These are phyloP conservation scores for Dothideomycetes sp. DNA, from an alignment of 2,329 filamentous ascomycete species.

Conservation along the genomic window DNA sequence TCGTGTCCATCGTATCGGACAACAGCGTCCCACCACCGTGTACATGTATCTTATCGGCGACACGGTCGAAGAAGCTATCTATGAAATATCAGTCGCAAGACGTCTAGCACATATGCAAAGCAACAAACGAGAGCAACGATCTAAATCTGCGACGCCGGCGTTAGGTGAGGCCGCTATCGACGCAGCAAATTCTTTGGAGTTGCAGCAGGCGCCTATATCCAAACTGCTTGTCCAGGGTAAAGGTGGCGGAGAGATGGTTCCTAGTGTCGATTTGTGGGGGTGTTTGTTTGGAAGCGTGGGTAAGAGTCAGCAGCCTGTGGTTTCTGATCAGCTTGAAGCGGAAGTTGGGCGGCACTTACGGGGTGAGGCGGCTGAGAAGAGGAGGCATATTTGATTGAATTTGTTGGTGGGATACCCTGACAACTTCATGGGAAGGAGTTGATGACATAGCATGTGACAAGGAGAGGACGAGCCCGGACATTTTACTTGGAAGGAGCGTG, in stretches of 20 bases:
- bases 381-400: conserved; percentile 20
- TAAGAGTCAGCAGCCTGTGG: conserved; percentile 19
- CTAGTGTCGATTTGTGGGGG: conserved; percentile 72
- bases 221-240: conserved; percentile 62
- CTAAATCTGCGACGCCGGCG: conserved; percentile 23
- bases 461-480: too few relatives aligned
- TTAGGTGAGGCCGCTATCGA: conserved; percentile 59
- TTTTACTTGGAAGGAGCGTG: too few relatives aligned
- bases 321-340: conserved; percentile 24
- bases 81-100: conserved; percentile 71
- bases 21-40: conserved; percentile 77
- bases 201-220: conserved; percentile 63
- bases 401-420: too few relatives aligned
- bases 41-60: conserved; percentile 91
- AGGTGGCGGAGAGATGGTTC: conserved; percentile 69
- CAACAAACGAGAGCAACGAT: conserved; percentile 22
- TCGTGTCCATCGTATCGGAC: conserved; percentile 88
- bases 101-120: conserved; percentile 64
- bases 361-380: conserved; percentile 46
- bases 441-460: too few relatives aligned
- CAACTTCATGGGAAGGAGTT: too few relatives aligned
- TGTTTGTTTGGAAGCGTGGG: conserved; percentile 65
- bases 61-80: conserved; percentile 86
- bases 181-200: conserved; percentile 72
- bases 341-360: conserved; percentile 45